phyloP scores from a whole-genome alignment of 2,329 filamentous ascomycete species.

The Ascochyta rabiei region DNA sequence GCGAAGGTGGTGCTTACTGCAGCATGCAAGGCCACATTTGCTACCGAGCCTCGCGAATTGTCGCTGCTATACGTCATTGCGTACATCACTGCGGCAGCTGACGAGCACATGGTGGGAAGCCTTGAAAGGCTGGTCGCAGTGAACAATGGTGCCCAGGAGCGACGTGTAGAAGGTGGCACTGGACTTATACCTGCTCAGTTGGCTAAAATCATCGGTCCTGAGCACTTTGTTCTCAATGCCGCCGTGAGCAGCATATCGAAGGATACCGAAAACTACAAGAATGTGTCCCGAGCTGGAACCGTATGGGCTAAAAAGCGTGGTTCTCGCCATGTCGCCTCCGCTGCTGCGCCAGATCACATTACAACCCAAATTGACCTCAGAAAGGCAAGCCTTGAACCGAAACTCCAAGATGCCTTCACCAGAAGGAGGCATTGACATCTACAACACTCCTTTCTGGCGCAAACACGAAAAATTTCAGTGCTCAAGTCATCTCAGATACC shows the following conservation, averaged over 20 bases:
- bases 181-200: conserved; percentile 26
- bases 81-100: conserved; percentile 29
- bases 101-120: conserved; percentile 23
- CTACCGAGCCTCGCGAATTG: conserved; percentile 20
- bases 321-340: conserved; percentile 58
- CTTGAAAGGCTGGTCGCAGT: conserved; percentile 19
- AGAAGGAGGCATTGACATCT: conserved; percentile 59
- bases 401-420: conserved; percentile 55
- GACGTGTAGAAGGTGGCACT: conserved; percentile 29
- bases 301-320: conserved; percentile 53
- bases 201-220: conserved; percentile 20
- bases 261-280: conserved; percentile 11
- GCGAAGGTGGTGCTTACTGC: conserved; percentile 17
- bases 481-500: conserved; percentile 35
- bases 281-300: conserved; percentile 23
- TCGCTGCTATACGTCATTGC: conserved; percentile 26
- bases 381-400: conserved; percentile 48
- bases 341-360: conserved; percentile 56
- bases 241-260: conserved; percentile 17
- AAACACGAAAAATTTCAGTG: conserved; percentile 50
- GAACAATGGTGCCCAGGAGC: conserved; percentile 24
- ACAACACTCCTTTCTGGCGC: conserved; percentile 56
- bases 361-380: conserved; percentile 52
- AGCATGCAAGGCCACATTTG: conserved; percentile 20
- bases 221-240: conserved; percentile 26